These are phyloP conservation scores for Pythium folliculosum DNA, from an alignment of 352 stramenopile species.

Conservation along the genomic window DNA sequence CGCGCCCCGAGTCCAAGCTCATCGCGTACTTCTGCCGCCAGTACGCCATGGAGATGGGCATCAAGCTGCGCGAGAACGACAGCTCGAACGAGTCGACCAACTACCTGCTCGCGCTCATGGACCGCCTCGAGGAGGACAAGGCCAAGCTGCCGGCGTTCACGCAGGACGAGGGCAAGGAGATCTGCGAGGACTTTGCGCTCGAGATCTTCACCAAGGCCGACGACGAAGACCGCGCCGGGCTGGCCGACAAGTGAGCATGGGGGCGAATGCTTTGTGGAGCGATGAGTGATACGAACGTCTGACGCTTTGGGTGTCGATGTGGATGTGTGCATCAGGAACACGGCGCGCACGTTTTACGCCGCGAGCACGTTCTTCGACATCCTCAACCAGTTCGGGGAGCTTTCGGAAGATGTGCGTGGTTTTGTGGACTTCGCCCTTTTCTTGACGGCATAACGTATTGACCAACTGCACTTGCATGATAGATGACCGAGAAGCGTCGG, in stretches of 20 bases:
- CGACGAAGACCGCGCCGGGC: conserved; percentile 90
- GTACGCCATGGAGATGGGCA: conserved; percentile 88
- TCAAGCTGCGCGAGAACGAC: conserved; percentile 85
- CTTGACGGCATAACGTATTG: background rate
- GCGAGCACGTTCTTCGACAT: conserved; percentile 97
- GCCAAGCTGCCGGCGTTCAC: conserved; percentile 87
- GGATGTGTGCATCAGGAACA: conserved; percentile 55
- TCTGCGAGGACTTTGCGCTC: conserved; percentile 86
- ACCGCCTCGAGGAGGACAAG: conserved; percentile 92
- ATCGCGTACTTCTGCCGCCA: conserved; percentile 94
- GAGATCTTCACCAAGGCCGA: conserved; percentile 96
- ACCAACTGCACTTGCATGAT: background rate
- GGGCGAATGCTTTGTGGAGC: background rate
- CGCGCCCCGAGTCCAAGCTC: conserved; percentile 90
- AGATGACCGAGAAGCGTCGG: conserved; percentile 87
- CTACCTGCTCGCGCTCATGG: conserved; percentile 91
- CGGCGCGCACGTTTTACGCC: conserved; percentile 95
- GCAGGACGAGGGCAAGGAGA: conserved; percentile 90
- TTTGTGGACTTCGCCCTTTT: background rate
- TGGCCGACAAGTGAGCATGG: conserved; percentile 77
- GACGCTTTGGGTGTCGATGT: background rate
- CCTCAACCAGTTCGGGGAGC: conserved; percentile 93
- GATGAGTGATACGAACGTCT: too few species aligned
- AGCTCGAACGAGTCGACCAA: conserved; percentile 78
- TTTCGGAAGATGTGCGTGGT: conserved; percentile 67